phyloP scores from a whole-genome alignment of 106 monocot genomes.

The Allium cepa region DNA sequence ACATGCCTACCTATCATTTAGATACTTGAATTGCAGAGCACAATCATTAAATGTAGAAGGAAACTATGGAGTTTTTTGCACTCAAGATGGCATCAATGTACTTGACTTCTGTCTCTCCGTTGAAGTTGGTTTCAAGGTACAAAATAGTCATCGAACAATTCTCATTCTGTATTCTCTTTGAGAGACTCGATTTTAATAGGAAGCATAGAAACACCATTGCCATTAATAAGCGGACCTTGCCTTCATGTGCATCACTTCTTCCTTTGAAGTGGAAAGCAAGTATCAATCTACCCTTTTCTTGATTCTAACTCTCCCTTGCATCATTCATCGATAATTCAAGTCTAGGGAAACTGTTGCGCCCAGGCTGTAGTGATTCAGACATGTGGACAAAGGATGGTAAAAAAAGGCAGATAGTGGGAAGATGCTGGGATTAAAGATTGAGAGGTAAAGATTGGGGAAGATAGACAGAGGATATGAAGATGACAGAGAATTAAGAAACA shows the following conservation, averaged over 20 bases:
- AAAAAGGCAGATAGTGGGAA: no score
- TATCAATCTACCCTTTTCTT: conserved; percentile 47
- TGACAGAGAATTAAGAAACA: no score
- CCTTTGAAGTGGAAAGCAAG: conserved; percentile 50
- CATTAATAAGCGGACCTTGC: conserved; percentile 7
- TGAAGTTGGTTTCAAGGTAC: conserved; percentile 68
- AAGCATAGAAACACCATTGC: no score
- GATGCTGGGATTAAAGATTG: no score
- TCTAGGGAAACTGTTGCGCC: no score
- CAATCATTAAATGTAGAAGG: conserved; percentile 47
- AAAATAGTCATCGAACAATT: conserved; percentile 21
- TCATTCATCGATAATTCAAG: conserved; percentile 63
- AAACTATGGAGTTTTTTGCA: conserved; percentile 90
- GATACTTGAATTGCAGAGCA: conserved; percentile 33
- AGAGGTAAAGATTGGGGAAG: no score
- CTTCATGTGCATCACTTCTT: conserved; percentile 60
- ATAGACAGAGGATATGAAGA: no score
- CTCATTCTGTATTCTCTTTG: conserved; percentile 66
- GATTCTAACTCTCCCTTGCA: conserved; percentile 44
- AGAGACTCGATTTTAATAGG: conserved; percentile 68
- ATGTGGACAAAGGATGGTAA: no score
- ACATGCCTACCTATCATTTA: background rate
- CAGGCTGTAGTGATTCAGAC: no score
- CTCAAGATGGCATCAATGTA: conserved; percentile 75
- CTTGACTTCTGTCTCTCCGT: conserved; percentile 69